These are phyloP conservation scores for Cicer pinnatifidum DNA, from an alignment of 306 rosid species.

Conservation along the genomic window DNA sequence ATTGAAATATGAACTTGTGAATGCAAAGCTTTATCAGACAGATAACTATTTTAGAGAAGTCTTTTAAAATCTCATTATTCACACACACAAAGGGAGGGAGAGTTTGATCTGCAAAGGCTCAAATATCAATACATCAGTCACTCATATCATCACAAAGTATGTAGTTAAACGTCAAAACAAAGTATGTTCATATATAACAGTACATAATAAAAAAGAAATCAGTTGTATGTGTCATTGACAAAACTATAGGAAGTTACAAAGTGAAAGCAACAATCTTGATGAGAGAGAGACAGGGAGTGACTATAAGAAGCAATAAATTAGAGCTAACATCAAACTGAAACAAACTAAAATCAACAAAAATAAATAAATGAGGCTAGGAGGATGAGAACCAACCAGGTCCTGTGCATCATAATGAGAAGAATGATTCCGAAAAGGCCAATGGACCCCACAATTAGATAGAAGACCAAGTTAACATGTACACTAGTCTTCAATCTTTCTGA, in stretches of 20 bases:
- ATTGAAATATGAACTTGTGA: conserved; percentile 22
- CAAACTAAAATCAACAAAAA: conserved; percentile 36
- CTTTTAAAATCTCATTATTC: conserved; percentile 27
- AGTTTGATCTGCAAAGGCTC: not conserved
- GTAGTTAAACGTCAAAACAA: conserved; percentile 17
- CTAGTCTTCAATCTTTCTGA: conserved; percentile 93
- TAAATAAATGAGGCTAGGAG: conserved; percentile 25
- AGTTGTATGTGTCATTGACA: conserved; percentile 7
- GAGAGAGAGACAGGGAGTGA: not conserved
- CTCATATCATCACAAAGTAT: conserved; percentile 7
- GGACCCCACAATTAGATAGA: conserved; percentile 79
- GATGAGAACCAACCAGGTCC: conserved; percentile 62
- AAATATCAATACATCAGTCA: conserved; percentile 29
- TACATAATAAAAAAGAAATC: conserved; percentile 32
- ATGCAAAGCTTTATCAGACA: not conserved
- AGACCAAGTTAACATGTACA: conserved; percentile 76
- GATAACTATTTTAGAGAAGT: conserved; percentile 15
- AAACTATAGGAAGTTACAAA: conserved; percentile 28
- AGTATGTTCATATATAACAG: conserved; percentile 23
- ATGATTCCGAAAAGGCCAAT: conserved; percentile 81
- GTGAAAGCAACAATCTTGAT: conserved; percentile 32
- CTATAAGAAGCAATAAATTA: not conserved
- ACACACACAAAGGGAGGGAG: conserved; percentile 7
- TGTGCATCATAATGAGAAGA: conserved; percentile 72
- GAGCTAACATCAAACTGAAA: conserved; percentile 23